These are phyloP conservation scores for Russula sp. DNA, from an alignment of 768 basidiomycete species.

Conservation along the genomic window DNA sequence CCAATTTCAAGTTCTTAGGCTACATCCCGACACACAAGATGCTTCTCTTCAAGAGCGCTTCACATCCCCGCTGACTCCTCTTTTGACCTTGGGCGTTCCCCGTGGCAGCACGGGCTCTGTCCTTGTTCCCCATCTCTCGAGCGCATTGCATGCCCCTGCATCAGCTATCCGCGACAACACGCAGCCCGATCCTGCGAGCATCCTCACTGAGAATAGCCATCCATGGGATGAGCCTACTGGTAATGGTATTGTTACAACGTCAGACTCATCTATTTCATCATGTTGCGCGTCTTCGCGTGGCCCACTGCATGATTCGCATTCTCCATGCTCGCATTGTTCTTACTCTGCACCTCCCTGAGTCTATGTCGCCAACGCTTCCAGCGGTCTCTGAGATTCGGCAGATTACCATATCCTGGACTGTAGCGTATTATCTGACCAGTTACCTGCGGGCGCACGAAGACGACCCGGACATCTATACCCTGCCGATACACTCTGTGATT, in stretches of 20 bases:
- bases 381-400: conserved; percentile 29
- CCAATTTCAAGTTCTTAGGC: no score
- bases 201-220: conserved; percentile 14
- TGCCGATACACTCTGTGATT: conserved; percentile 84
- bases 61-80: not conserved
- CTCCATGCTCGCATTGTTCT: no score
- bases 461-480: conserved; percentile 89
- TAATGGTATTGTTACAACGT: conserved; percentile 73
- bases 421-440: conserved; percentile 62
- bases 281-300: conserved; percentile 71
- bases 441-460: conserved; percentile 70
- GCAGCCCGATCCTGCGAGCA: conserved; percentile 11
- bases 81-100: conserved; percentile 54
- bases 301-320: conserved; percentile 65
- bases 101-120: conserved; percentile 82
- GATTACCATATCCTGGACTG: conserved; percentile 62
- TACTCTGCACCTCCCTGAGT: conserved; percentile 76
- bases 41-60: not conserved
- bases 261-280: conserved; percentile 62
- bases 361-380: not conserved
- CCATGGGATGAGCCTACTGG: conserved; percentile 35
- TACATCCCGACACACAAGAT: conserved; percentile 23
- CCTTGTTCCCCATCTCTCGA: conserved; percentile 86
- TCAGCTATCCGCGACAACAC: conserved; percentile 23
- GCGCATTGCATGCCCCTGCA: conserved; percentile 68